These are phyloP conservation scores for Lotus japonicus DNA, from an alignment of 306 rosid genomes.

Conservation along the genomic window DNA sequence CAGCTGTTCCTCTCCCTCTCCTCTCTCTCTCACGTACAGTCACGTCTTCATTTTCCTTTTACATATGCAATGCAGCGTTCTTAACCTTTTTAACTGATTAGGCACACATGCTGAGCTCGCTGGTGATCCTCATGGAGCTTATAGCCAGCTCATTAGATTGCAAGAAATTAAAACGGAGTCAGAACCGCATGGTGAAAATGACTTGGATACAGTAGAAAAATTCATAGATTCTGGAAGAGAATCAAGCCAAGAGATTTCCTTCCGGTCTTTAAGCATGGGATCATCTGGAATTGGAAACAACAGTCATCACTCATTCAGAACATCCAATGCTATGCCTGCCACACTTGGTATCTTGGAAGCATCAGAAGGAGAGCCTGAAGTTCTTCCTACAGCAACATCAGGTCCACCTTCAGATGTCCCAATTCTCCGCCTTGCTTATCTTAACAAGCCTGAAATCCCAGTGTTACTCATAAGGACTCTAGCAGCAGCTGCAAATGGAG, in stretches of 20 bases:
- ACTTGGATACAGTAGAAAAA: slow-evolving; percentile 24
- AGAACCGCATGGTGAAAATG: slow-evolving; percentile 24
- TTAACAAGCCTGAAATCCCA: slow-evolving; percentile 78
- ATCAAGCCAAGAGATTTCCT: slow-evolving; percentile 32
- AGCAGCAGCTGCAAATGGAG: slow-evolving; percentile 51
- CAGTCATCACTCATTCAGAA: slow-evolving; percentile 37
- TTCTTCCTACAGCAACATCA: slow-evolving; percentile 17
- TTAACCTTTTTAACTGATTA: slow-evolving; percentile 24
- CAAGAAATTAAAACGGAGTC: slow-evolving; percentile 40
- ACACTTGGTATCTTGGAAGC: slow-evolving; percentile 16
- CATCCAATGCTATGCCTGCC: slow-evolving; percentile 32
- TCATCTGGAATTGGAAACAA: slow-evolving; percentile 51
- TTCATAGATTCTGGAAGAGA: slow-evolving; percentile 31
- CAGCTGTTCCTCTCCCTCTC: no score
- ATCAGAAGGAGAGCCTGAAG: slow-evolving; percentile 14
- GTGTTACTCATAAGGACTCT: slow-evolving; percentile 43
- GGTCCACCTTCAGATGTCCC: slow-evolving; percentile 33
- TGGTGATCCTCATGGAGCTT: slow-evolving; percentile 54
- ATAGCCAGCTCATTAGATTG: slow-evolving; percentile 53
- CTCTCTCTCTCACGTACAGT: background rate
- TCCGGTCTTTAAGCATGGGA: slow-evolving; percentile 36
- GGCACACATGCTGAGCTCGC: slow-evolving; percentile 58
- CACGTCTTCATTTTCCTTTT: background rate
- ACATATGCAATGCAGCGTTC: background rate
- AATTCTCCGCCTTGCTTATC: slow-evolving; percentile 45